phyloP scores from a whole-genome alignment of 768 basidiomycete species.

The Boletus reticuloceps region DNA sequence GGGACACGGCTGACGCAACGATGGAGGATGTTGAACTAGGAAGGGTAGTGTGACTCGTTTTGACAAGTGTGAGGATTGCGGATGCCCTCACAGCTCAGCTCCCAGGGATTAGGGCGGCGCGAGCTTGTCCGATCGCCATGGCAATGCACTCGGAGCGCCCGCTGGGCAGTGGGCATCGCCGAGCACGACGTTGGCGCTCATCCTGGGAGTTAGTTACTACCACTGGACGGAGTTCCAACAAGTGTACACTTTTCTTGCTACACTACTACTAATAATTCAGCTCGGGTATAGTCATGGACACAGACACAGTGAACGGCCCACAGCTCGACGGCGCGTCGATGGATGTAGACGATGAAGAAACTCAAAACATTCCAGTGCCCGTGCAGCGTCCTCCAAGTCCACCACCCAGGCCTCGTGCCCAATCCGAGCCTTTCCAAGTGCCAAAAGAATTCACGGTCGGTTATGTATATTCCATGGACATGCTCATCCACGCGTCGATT shows the following conservation, averaged over 20 bases:
- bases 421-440: conserved; percentile 31
- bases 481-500: conserved; percentile 80
- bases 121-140: neutral
- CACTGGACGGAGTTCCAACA: conserved; percentile 20
- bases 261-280: neutral
- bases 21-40: neutral
- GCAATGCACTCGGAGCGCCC: neutral
- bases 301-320: conserved; percentile 12
- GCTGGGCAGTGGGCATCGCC: neutral
- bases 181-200: neutral
- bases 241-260: conserved; percentile 1
- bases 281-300: neutral
- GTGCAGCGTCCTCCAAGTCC: conserved; percentile 19
- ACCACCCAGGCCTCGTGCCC: conserved; percentile 21
- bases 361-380: neutral
- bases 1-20: neutral
- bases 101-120: too few relatives aligned
- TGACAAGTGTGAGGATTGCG: neutral
- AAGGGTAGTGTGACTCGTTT: too few relatives aligned
- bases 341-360: conserved; percentile 27
- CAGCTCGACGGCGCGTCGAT: conserved; percentile 22
- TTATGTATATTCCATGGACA: conserved; percentile 81
- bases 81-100: neutral
- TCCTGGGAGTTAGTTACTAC: neutral
- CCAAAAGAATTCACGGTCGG: conserved; percentile 50